These are phyloP conservation scores for Meyerozyma guilliermondii DNA, from an alignment of 1,139 yeast genomes.

Conservation along the genomic window DNA sequence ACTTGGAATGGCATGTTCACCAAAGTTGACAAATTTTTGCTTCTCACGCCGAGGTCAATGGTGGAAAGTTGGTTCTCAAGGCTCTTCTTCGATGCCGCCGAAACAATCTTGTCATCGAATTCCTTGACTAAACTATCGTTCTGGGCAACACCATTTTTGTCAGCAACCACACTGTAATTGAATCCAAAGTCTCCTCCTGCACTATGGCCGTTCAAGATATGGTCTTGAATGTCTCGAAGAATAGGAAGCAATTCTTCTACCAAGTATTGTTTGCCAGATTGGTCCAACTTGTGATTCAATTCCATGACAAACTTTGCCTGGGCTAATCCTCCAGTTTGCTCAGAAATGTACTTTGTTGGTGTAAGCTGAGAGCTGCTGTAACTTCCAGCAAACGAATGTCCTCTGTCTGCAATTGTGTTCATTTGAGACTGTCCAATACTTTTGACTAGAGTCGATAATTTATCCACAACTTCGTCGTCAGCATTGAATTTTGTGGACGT, in stretches of 20 bases:
- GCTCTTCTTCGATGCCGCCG: slow-evolving; percentile 9
- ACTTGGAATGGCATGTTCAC: slow-evolving; percentile 85
- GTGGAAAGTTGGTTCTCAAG: slow-evolving; percentile 6
- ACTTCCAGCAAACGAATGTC: slow-evolving; percentile 78
- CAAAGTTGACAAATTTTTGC: slow-evolving; percentile 28
- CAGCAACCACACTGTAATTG: slow-evolving; percentile 59
- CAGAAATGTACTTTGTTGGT: slow-evolving; percentile 55
- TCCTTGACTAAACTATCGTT: slow-evolving; percentile 38
- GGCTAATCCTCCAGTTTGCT: slow-evolving; percentile 63
- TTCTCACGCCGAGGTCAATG: neutral
- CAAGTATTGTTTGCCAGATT: slow-evolving; percentile 46
- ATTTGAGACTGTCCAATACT: slow-evolving; percentile 74
- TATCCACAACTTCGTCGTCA: slow-evolving; percentile 51
- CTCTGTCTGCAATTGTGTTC: slow-evolving; percentile 76
- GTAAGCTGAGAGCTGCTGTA: slow-evolving; percentile 64
- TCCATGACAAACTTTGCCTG: slow-evolving; percentile 70
- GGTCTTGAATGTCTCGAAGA: slow-evolving; percentile 49
- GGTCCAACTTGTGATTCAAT: slow-evolving; percentile 48
- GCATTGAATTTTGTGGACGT: slow-evolving; percentile 58
- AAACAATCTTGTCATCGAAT: slow-evolving; percentile 24
- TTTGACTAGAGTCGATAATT: slow-evolving; percentile 68
- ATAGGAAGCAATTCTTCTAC: slow-evolving; percentile 57
- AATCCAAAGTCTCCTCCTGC: slow-evolving; percentile 23
- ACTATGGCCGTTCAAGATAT: slow-evolving; percentile 29
- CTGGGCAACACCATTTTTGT: slow-evolving; percentile 31